Evolutionary conservation across 176 grass and related monocot genomes (phyloP), one percentile per base, ranked within the genome.

Genomic region (Neostapfia colusana): DNA sequence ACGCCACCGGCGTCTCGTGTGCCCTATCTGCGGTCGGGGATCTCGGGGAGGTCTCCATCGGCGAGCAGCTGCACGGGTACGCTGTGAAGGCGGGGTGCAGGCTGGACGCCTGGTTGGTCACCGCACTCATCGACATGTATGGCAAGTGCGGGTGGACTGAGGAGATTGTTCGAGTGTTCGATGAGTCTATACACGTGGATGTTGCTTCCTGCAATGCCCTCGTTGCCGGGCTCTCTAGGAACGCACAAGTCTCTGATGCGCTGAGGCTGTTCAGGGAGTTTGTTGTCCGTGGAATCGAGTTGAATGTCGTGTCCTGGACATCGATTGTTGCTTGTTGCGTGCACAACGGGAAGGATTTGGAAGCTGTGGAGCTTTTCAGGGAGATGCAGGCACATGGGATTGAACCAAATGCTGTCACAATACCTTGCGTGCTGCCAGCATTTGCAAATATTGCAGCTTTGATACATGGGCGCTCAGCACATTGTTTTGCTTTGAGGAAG

Each of bases 221-320:
- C 0, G 10, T 93, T 1, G 28, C 91, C 0, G 91, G 91, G 9
- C 91, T 93, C 48, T 85, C 91, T 28, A 79, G 91, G 36, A 93
- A 93, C 28, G 38, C 50, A 35, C 78, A 75, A 10, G 91, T 63
- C 27, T 64, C 75, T 4, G 70, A 87, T 46, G 91, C 91, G 6
- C 20, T 93, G 23, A 72, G 77, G 11, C 11, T 86, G 20, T 93
- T 93, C 62, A 68, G 40, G 17, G 61, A 85, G 74, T 90, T 93
- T 70, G 23, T 63, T 59, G 55, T 26, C 55, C 50, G 49, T 68
- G 85, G 87, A 63, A 18, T 88, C 0, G 44, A 81, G 35, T 40
- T 90, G 85, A 88, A 93, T 77, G 87, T 93, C 0, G 87, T 93
- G 65, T 93, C 91, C 36, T 93, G 87, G 91, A 93, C 91, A 21